Evolutionary conservation across 1,284 basidiomycete genomes (phyloP).

Genomic region (Macrocystidia cucumis): DNA sequence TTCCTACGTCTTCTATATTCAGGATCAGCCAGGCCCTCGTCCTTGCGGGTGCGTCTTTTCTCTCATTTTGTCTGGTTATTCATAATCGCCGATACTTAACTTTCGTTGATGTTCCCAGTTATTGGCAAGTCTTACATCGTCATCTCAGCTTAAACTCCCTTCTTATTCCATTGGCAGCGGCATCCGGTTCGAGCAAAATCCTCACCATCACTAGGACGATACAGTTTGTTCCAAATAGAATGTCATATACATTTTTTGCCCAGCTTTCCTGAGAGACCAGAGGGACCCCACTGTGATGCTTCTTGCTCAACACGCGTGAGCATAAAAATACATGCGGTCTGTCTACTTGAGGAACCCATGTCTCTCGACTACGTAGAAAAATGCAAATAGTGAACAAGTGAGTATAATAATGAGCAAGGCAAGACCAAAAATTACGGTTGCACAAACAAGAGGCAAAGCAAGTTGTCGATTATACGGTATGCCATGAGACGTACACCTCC

Average conservation of each 20-base stretch:
- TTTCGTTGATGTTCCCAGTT: constrained; percentile 37
- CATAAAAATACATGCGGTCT: constrained; percentile 50
- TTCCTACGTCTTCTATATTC: constrained; percentile 8
- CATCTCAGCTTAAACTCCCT: constrained; percentile 8
- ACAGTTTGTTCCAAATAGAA: too few relatives aligned
- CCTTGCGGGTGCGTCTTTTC: constrained; percentile 62
- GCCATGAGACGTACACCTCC: constrained; percentile 27
- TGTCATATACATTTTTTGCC: too few relatives aligned
- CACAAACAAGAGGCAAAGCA: constrained; percentile 19
- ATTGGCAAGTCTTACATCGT: constrained; percentile 58
- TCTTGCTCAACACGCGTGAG: constrained; percentile 21
- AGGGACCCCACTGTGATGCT: constrained; percentile 13
- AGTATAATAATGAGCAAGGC: too few relatives aligned
- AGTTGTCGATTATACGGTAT: constrained; percentile 27
- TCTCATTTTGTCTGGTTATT: constrained; percentile 9
- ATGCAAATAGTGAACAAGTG: constrained; percentile 14
- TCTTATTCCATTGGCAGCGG: constrained; percentile 44
- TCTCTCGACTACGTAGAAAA: constrained; percentile 17
- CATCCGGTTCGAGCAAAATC: constrained; percentile 60
- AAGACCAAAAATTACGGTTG: too few relatives aligned
- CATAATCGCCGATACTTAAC: constrained; percentile 10
- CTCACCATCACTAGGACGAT: constrained; percentile 42
- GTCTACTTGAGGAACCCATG: constrained; percentile 32
- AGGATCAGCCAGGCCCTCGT: constrained; percentile 73
- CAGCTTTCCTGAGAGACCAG: too few relatives aligned